Evolutionary conservation across 306 rosid species (phyloP), one percentile per base, ranked within the genome.

Genomic region (Hylodesmum podocarpum): DNA sequence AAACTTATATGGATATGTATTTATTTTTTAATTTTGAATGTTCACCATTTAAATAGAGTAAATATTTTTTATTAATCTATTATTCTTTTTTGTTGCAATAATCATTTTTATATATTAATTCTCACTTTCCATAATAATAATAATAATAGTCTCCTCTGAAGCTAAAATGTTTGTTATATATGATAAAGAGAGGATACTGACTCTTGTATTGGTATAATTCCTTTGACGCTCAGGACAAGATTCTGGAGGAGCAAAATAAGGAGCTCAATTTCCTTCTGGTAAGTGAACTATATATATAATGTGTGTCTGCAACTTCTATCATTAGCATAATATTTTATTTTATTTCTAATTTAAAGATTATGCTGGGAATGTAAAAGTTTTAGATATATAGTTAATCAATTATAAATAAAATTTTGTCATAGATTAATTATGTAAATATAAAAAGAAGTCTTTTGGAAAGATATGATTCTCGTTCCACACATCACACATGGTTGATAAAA

Each of bases 231-330:
- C 79, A 89, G 97, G 72, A 44, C 3, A 87, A 81, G 79, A 82
- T 87, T 31, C 62, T 88, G 88, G 98, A 90, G 77, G 93, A 89
- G 14, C 89, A 87, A 78, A 79, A 84, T 63, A 85, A 83, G 80
- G 91, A 85, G 55, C 98, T 95, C 70, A 83, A 40, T 73, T 85
- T 82, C 43, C 85, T 84, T 74, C 86, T 92, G 96, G 98, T 94
- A 78, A 62, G 85, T 81, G 10, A 43, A 53, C 47, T 62, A 4
- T 39, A n/a, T 34, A 19, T 70, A 6, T 12, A 29, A 3, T 70
- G 55, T 49, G 4, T 12, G 64, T 50, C 27, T 5, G 4, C 54
- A 36, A 36, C 24, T 79, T 29, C 44, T 37, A 68, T 37, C 22
- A 36, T 44, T 58, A n/a, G n/a, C 64, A 31, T 21, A 5, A 13